Conservation (phyloP, 2,329 filamentous ascomycete genomes). For the Raffaelea ambrosiae region DNA sequence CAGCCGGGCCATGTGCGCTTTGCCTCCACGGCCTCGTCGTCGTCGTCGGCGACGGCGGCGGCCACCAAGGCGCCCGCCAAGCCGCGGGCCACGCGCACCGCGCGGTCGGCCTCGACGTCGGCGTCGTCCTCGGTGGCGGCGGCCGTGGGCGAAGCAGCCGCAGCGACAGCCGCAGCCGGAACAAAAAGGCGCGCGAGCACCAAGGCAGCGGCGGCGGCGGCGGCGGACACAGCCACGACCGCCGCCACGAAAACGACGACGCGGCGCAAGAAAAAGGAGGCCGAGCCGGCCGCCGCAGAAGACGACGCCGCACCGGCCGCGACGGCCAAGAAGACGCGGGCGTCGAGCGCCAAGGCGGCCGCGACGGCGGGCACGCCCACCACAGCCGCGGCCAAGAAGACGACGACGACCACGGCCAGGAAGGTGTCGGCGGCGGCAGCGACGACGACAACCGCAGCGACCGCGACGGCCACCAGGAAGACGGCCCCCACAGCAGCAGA, state of each 20-base stretch:
- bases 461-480: conserved; percentile 3
- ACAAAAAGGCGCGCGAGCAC: conserved; percentile 4
- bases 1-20: conserved; percentile 4
- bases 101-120: neutral
- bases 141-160: neutral
- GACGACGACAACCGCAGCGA: neutral
- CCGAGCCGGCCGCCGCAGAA: neutral
- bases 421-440: neutral
- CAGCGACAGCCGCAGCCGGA: neutral
- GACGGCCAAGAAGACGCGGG: conserved; percentile 3
- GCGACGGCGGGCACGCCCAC: neutral
- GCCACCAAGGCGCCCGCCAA: no score
- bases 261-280: neutral
- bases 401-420: neutral
- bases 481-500: neutral
- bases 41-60: neutral
- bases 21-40: conserved; percentile 3
- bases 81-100: conserved; percentile 5
- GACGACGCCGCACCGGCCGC: neutral
- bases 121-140: neutral
- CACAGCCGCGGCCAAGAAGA: no score
- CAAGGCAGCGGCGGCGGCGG: conserved; percentile 7
- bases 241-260: neutral
- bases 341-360: neutral
- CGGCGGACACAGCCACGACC: no score